Percentiles rank a stretch among this genome's conserved stretches.
Evolutionary conservation across 768 basidiomycete species (phyloP).

Genomic region (Leccinum incarnatum): DNA sequence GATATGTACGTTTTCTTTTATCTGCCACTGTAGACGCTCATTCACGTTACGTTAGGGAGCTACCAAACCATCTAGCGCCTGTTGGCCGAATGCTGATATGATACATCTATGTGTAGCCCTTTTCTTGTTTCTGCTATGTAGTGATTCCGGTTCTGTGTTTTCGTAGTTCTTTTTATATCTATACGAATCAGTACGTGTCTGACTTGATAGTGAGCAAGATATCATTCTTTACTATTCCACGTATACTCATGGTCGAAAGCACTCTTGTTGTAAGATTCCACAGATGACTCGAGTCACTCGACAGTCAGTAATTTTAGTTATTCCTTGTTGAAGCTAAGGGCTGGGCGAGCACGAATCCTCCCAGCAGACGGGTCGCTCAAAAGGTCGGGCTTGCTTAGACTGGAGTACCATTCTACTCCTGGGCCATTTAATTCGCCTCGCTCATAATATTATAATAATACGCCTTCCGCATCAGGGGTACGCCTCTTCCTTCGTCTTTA

Average conservation of each 20-base stretch:
- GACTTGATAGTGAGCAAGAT: conserved; percentile 6
- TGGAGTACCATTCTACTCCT: neutral
- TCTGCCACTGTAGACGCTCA: conserved; percentile 1
- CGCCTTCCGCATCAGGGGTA: neutral
- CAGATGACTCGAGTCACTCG: neutral
- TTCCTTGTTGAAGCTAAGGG: neutral
- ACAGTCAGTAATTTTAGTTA: neutral
- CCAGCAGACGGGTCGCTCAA: neutral
- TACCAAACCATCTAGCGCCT: conserved; percentile 28
- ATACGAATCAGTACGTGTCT: conserved; percentile 16
- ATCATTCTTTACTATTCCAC: conserved; percentile 6
- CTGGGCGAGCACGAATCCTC: neutral
- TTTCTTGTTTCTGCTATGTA: conserved; percentile 30
- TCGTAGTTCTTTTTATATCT: conserved; percentile 20
- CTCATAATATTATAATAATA: neutral
- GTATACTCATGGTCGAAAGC: conserved; percentile 3
- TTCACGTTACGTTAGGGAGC: conserved; percentile 22
- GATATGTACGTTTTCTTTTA: conserved; percentile 49
- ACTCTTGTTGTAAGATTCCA: conserved; percentile 1
- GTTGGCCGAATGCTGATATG: conserved; percentile 8
- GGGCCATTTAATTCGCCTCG: neutral
- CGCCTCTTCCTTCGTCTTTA: conserved; percentile 1
- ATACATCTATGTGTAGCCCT: conserved; percentile 25
- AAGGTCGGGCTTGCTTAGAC: neutral
- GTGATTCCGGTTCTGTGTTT: conserved; percentile 14